Base-by-base conservation (phyloP, 306 rosid genomes). In the Quercus dentata region DNA sequence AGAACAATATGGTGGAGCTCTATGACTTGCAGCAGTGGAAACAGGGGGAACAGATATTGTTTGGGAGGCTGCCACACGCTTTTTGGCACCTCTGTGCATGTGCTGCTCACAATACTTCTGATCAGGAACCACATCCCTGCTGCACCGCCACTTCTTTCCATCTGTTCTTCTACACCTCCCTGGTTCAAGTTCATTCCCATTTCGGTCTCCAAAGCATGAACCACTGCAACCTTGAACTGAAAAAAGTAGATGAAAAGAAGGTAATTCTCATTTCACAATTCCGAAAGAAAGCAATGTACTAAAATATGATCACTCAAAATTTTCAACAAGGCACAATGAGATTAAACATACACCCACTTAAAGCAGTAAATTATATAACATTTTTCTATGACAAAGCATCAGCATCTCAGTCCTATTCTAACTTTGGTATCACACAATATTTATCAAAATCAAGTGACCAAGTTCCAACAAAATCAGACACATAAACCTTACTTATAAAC, bases 91-190 rank as follows among this genome's bases (percentile, higher is more conserved):
- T 85, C 97, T 84, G 78, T 92, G 93, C 91, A 90, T 80, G 73
- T 94, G 98, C 17, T 88, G 80, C 21, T 75, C 86, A 76, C 98
- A 90, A 78, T 94, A 92, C 74, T 94, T 94, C 70, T 88, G 91
- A 62, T 86, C 81, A 1, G 93, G 89, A 78, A 94, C 81, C 57
- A 81, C 87, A 17, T 74, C 87, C 25, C 89, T 78, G 81, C 87
- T 84, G 88, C 98, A 94, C 57, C 92, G 85, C 98, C 98, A 94
- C 78, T 89, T 94, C 87, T 90, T 94, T 30, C 97, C 98, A 2
- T 94, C 97, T 12, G 97, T 94, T 88, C 98, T 87, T 73, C 97
- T 86, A 54, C 98, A 94, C 83, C 97, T 75, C 58, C 85, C 87
- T 0, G 85, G 82, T 86, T 92, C 92, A 73, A 75, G 78, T 28